These are phyloP conservation scores for Malassezia nana DNA, from an alignment of 1,284 basidiomycete genomes.

Conservation along the genomic window DNA sequence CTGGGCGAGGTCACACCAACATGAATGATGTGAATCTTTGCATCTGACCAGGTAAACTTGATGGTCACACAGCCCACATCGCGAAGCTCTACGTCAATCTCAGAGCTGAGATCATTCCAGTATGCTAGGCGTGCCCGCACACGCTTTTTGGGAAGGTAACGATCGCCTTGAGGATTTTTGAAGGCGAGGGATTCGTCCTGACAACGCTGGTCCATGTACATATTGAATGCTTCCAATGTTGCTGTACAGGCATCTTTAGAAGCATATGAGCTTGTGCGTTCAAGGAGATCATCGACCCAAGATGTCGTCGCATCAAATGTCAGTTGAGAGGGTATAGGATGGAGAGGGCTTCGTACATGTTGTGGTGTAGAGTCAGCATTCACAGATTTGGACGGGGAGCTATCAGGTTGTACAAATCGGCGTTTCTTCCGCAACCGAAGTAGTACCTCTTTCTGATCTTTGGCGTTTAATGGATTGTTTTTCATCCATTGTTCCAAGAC, in stretches of 20 bases:
- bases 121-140: constrained; percentile 11
- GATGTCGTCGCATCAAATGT: constrained; percentile 1
- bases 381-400: background rate
- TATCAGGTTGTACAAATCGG: background rate
- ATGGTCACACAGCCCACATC: constrained; percentile 4
- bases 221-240: constrained; percentile 1
- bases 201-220: background rate
- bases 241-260: background rate
- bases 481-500: background rate
- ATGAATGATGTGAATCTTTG: background rate
- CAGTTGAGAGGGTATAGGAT: constrained; percentile 3
- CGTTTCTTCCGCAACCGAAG: constrained; percentile 13
- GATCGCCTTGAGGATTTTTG: background rate
- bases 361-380: background rate
- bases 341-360: constrained; percentile 1
- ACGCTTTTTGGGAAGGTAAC: background rate
- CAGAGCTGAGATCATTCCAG: background rate
- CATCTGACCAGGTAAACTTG: background rate
- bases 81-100: constrained; percentile 11
- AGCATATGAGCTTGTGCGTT: background rate
- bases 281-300: constrained; percentile 7
- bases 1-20: constrained; percentile 2
- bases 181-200: background rate
- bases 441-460: constrained; percentile 2
- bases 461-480: background rate